A percentile compares a stretch with the other conserved stretches of the same genome.
Evolutionary conservation across 768 basidiomycete species (phyloP).

Genomic region (Dictyophora rubrovolvata): DNA sequence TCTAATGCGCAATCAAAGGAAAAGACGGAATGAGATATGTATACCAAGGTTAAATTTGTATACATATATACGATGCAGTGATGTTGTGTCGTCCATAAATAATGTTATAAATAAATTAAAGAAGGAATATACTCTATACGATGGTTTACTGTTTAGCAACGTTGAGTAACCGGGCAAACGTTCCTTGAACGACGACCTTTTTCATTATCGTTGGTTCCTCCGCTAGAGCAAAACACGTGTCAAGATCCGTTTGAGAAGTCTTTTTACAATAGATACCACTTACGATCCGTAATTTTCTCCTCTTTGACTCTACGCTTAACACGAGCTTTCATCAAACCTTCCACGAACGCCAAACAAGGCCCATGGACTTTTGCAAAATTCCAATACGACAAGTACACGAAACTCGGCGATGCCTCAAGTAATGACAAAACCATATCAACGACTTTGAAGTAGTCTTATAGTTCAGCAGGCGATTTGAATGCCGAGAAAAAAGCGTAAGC

Average conservation of each 20-base stretch:
- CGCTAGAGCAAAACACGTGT: conserved; percentile 31
- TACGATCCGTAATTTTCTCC: conserved; percentile 73
- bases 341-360: conserved; percentile 85
- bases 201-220: conserved; percentile 85
- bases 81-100: neutral
- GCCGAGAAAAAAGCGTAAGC: conserved; percentile 74
- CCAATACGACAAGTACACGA: conserved; percentile 91
- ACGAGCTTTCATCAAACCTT: conserved; percentile 79
- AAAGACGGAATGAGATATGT: conserved; percentile 23
- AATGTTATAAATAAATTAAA: neutral
- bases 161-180: conserved; percentile 64
- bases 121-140: neutral
- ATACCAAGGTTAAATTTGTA: conserved; percentile 23
- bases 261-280: conserved; percentile 23
- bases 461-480: conserved; percentile 66
- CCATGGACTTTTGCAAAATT: conserved; percentile 89
- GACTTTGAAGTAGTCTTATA: conserved; percentile 78
- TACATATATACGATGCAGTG: neutral
- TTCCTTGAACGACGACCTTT: conserved; percentile 67
- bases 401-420: conserved; percentile 76
- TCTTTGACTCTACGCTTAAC: conserved; percentile 90
- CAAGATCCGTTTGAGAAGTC: neutral
- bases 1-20: conserved; percentile 30
- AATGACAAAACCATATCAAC: conserved; percentile 74
- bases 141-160: neutral